Evolutionary conservation across 2,329 filamentous ascomycete genomes (phyloP).

Genomic region (Alternaria hordeiaustralica): DNA sequence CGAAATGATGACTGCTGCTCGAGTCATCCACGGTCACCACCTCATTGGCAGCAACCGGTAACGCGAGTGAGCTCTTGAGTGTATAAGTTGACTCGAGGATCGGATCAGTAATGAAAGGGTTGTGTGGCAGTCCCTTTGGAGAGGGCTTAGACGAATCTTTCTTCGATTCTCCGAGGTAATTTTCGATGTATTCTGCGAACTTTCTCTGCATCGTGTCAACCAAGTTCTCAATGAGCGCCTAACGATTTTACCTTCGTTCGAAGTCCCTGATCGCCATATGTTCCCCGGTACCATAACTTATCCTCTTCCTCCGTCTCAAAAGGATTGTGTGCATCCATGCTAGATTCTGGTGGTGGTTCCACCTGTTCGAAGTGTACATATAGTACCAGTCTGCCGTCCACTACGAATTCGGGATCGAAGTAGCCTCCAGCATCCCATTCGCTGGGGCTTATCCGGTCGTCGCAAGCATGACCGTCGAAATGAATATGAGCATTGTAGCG

Average conservation of each 20-base stretch:
- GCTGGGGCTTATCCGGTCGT: background rate
- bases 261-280: background rate
- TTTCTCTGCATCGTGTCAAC: background rate
- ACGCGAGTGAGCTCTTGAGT: background rate
- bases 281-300: background rate
- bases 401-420: background rate
- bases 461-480: background rate
- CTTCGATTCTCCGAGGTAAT: background rate
- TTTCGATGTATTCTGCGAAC: background rate
- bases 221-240: background rate
- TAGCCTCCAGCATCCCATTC: background rate
- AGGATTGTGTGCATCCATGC: background rate
- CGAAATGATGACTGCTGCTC: background rate
- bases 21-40: background rate
- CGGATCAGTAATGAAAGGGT: background rate
- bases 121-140: background rate
- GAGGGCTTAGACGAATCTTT: background rate
- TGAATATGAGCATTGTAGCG: background rate
- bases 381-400: background rate
- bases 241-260: background rate
- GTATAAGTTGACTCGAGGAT: background rate
- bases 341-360: background rate
- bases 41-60: background rate
- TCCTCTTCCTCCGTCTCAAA: background rate
- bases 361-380: background rate